Conservation (phyloP, 2,329 filamentous ascomycete species). For the Fusarium sp. region DNA sequence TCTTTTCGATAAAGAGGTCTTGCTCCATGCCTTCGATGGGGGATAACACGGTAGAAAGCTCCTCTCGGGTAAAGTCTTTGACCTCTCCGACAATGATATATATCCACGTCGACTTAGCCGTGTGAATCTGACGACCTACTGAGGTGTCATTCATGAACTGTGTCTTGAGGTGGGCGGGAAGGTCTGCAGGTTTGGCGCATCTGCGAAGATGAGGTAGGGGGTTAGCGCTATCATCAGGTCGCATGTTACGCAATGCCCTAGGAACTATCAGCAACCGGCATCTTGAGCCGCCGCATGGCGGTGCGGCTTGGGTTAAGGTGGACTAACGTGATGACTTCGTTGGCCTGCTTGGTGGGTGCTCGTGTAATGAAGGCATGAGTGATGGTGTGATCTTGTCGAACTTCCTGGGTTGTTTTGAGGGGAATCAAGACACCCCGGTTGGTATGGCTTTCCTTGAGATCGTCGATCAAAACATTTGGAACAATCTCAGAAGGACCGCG, state of each 20-base stretch:
- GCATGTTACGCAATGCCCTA: conserved; percentile 67
- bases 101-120: conserved; percentile 70
- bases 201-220: conserved; percentile 79
- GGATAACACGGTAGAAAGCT: conserved; percentile 62
- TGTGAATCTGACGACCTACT: conserved; percentile 67
- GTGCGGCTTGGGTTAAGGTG: neutral
- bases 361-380: conserved; percentile 78
- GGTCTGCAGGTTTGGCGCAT: conserved; percentile 77
- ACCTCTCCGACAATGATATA: conserved; percentile 68
- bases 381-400: conserved; percentile 68
- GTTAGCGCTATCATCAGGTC: conserved; percentile 72
- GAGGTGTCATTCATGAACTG: conserved; percentile 71
- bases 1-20: conserved; percentile 69
- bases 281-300: neutral
- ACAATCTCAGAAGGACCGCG: conserved; percentile 42
- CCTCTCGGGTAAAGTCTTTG: conserved; percentile 64
- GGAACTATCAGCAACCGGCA: conserved; percentile 29
- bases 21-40: conserved; percentile 64
- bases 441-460: conserved; percentile 51
- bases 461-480: conserved; percentile 55
- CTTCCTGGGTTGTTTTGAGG: conserved; percentile 74
- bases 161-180: conserved; percentile 74
- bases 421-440: conserved; percentile 67
- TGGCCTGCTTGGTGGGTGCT: conserved; percentile 78
- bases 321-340: conserved; percentile 77